Evolutionary conservation across 1,284 basidiomycete species (phyloP), one percentile per base, ranked within the genome.

Genomic region (Ceratobasidium theobromae): DNA sequence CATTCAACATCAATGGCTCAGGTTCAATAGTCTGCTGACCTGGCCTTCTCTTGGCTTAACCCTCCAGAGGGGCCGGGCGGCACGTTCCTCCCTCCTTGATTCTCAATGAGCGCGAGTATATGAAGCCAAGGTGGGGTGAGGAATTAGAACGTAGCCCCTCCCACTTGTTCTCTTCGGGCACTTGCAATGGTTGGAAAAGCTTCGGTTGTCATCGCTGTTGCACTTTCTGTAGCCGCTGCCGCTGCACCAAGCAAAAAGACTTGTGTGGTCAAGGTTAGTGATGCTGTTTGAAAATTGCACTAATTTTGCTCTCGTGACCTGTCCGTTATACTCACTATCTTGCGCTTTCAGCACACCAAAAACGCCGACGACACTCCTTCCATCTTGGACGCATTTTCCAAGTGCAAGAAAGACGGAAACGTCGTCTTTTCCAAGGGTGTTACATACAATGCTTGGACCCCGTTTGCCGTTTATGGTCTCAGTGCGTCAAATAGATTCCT

Each of bases 401-500:
- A 78, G 14, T 81, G 80, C 68, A 70, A 71, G 30, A 72, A 71
- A 18, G 73, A 79, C 65, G 77, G 76, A 1, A 69, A 75, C 23
- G 78, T 82, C 65, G 75, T 75, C 4, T 81, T 82, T 68, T 60
- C 71, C 28, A 69, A 74, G 65, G 76, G 75, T 2, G 70, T 72
- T 18, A 78, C 80, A 64, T 82, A 81, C 70, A 77, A 75, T 53
- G 76, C 76, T 0, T 75, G 73, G 64, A 78, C 77, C 3, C 78
- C 78, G 2, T 72, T 79, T 35, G 72, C 76, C 2, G 72, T 78
- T 11, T 71, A 72, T 18, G 73, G 70, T 23, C 72, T 79, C 28
- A 71, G 78, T 79, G 69, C 38, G 75, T 72, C n/a, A 14, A 35
- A 4, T 54, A 1, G n/a, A 41, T n/a, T 28, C n/a, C 4, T 23